Evolutionary conservation across 768 basidiomycete species (phyloP).

Genomic region (Boletus insuetus): DNA sequence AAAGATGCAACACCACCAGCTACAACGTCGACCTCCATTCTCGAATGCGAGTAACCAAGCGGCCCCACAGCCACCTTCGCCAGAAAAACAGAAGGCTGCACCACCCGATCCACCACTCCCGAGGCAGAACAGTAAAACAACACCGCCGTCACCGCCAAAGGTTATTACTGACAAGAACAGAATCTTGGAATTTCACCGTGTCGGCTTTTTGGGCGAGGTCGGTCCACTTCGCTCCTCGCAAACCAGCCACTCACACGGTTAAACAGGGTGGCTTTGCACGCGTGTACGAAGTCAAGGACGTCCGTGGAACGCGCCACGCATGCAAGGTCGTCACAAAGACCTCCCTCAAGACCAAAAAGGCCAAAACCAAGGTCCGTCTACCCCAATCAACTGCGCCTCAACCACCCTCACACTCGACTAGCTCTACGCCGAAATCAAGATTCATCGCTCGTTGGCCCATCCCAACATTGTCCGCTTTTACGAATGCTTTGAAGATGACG

Average conservation of each 20-base stretch:
- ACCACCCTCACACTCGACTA: slow-evolving; percentile 30
- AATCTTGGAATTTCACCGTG: slow-evolving; percentile 57
- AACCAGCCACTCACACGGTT: neutral
- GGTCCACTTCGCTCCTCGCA: neutral
- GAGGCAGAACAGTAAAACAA: slow-evolving; percentile 78
- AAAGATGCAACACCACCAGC: slow-evolving; percentile 32
- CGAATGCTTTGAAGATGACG: slow-evolving; percentile 93
- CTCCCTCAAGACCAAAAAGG: slow-evolving; percentile 92
- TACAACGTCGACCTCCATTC: slow-evolving; percentile 42
- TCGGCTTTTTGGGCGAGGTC: slow-evolving; percentile 90
- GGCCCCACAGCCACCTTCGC: slow-evolving; percentile 27
- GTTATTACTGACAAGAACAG: slow-evolving; percentile 66
- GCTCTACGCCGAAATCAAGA: slow-evolving; percentile 99
- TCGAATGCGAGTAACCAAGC: slow-evolving; percentile 40
- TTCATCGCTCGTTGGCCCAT: slow-evolving; percentile 86
- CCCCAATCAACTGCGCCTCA: neutral
- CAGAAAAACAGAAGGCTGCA: slow-evolving; percentile 38
- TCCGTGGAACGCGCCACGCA: slow-evolving; percentile 61
- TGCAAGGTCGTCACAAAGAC: slow-evolving; percentile 95
- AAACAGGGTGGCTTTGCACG: slow-evolving; percentile 87
- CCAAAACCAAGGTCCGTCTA: slow-evolving; percentile 83
- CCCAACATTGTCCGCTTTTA: slow-evolving; percentile 91
- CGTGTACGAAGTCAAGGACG: slow-evolving; percentile 91
- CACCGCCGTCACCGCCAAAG: slow-evolving; percentile 78
- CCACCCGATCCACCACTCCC: slow-evolving; percentile 66